Conservation (phyloP, 2,329 filamentous ascomycete genomes). For the Pezicula neosporulosa region DNA sequence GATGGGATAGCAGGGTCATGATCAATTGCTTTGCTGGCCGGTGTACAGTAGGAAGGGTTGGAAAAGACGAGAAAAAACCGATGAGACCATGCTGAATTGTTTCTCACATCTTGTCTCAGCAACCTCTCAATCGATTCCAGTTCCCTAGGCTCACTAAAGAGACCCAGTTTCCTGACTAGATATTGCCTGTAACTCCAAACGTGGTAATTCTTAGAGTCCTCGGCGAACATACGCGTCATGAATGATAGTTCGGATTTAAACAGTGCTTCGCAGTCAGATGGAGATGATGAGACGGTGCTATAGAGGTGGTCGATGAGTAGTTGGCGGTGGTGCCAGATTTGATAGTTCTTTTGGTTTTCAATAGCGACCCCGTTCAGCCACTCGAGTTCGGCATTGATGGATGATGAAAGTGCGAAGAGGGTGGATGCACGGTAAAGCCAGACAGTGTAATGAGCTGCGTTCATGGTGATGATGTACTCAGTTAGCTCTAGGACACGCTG, state of each 20-base stretch:
- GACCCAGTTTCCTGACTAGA: slow-evolving; percentile 61
- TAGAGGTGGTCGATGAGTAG: slow-evolving; percentile 59
- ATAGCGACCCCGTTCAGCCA: slow-evolving; percentile 87
- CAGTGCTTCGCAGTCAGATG: slow-evolving; percentile 51
- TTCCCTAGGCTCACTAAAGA: slow-evolving; percentile 58
- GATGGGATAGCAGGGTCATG: slow-evolving; percentile 55
- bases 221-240: slow-evolving; percentile 72
- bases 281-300: slow-evolving; percentile 56
- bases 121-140: slow-evolving; percentile 68
- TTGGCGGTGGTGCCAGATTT: slow-evolving; percentile 84
- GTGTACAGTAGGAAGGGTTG: slow-evolving; percentile 48
- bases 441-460: slow-evolving; percentile 96
- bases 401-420: slow-evolving; percentile 54
- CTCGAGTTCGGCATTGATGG: slow-evolving; percentile 54
- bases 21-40: slow-evolving; percentile 45
- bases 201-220: slow-evolving; percentile 96
- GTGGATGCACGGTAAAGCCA: slow-evolving; percentile 92
- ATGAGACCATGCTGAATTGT: slow-evolving; percentile 98
- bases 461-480: slow-evolving; percentile 85
- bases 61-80: slow-evolving; percentile 89
- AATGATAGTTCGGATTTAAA: slow-evolving; percentile 70
- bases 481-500: slow-evolving; percentile 77
- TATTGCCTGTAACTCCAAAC: slow-evolving; percentile 94
- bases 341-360: slow-evolving; percentile 92
- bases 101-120: slow-evolving; percentile 78